A percentile compares a stretch with the other conserved stretches of the same genome.
phyloP scores from a whole-genome alignment of 148 eudicot species.

The Persicaria tinctoria region DNA sequence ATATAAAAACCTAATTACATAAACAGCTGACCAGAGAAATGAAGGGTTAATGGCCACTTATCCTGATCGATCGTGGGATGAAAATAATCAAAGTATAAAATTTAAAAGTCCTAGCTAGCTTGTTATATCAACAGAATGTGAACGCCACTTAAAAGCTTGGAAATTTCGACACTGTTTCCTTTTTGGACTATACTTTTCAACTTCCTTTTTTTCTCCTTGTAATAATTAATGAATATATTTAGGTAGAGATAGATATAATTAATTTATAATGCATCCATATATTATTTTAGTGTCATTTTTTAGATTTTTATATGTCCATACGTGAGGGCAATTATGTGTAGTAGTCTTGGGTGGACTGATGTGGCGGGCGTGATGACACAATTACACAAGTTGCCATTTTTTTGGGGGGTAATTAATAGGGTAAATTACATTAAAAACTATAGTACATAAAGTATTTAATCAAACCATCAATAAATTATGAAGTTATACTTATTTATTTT shows the following conservation, averaged over 20 bases:
- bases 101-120: neutral
- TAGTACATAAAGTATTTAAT: no score
- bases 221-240: neutral
- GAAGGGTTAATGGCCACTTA: no score
- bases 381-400: neutral
- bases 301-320: neutral
- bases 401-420: no score
- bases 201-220: neutral
- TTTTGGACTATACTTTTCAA: slow-evolving; percentile 3
- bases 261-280: neutral
- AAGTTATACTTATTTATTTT: no score
- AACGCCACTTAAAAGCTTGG: neutral
- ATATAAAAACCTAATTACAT: no score
- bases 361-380: neutral
- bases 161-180: neutral
- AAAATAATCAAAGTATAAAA: no score
- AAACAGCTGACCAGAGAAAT: no score
- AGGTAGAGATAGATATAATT: neutral
- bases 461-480: no score
- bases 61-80: no score
- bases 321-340: slow-evolving; percentile 11
- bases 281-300: neutral
- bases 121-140: neutral
- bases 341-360: slow-evolving; percentile 5
- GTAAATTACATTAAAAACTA: no score